These are phyloP conservation scores for Nidula microcarpa DNA, from an alignment of 768 basidiomycete species.

Conservation along the genomic window DNA sequence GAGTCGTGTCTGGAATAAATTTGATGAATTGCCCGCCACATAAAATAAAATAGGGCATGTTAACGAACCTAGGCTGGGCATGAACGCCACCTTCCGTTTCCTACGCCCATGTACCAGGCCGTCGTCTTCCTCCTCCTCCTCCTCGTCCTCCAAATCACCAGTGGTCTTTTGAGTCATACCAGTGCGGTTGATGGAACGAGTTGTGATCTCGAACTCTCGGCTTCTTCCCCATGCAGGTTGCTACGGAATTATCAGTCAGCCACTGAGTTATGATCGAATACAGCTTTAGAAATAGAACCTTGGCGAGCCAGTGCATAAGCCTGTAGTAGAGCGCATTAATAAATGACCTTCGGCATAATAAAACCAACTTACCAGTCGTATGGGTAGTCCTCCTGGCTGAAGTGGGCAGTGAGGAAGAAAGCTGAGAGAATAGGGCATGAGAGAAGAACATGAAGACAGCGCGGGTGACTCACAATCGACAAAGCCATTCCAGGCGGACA, in stretches of 20 bases:
- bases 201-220: conserved; percentile 87
- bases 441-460: neutral
- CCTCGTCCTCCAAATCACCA: conserved; percentile 71
- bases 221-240: conserved; percentile 91
- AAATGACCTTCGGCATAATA: neutral
- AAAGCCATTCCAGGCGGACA: conserved; percentile 88
- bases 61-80: conserved; percentile 74
- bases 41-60: neutral
- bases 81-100: conserved; percentile 79
- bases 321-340: conserved; percentile 26
- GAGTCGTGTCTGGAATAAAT: conserved; percentile 57
- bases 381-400: conserved; percentile 84
- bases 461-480: conserved; percentile 62
- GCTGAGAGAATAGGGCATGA: conserved; percentile 32
- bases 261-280: neutral
- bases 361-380: conserved; percentile 64
- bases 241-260: conserved; percentile 31
- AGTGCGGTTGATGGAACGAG: conserved; percentile 64
- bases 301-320: conserved; percentile 88
- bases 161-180: conserved; percentile 64
- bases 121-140: conserved; percentile 64
- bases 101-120: conserved; percentile 62
- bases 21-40: conserved; percentile 2
- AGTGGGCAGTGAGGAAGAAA: conserved; percentile 88
- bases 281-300: conserved; percentile 37